phyloP scores from a whole-genome alignment of 2,329 filamentous ascomycete genomes.

The Chrysoporthe deuterocubensis region DNA sequence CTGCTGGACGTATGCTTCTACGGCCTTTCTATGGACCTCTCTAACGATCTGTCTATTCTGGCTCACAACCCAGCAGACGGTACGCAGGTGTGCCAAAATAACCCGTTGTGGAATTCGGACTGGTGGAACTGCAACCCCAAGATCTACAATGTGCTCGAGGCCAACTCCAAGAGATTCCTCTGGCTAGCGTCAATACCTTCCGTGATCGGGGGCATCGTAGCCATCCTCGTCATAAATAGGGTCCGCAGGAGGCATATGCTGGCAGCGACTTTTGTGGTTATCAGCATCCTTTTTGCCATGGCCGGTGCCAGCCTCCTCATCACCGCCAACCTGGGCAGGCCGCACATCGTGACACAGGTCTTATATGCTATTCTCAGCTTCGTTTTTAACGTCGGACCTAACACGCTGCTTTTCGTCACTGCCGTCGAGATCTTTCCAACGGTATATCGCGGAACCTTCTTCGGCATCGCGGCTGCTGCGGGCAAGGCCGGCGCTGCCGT shows the following conservation, averaged over 20 bases:
- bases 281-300: constrained; percentile 29
- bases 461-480: constrained; percentile 37
- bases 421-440: constrained; percentile 40
- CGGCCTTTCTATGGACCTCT: constrained; percentile 36
- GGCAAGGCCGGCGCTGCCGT: constrained; percentile 39
- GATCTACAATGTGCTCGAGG: constrained; percentile 15
- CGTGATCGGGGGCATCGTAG: constrained; percentile 28
- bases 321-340: constrained; percentile 9
- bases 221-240: constrained; percentile 28
- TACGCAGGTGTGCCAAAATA: neutral
- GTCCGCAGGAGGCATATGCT: constrained; percentile 29
- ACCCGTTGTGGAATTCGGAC: constrained; percentile 5
- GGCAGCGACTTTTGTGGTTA: constrained; percentile 21
- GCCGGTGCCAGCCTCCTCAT: constrained; percentile 31
- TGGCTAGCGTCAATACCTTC: constrained; percentile 28
- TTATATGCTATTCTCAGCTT: constrained; percentile 35
- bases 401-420: constrained; percentile 38
- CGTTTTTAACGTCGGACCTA: constrained; percentile 38
- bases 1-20: constrained; percentile 61
- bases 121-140: constrained; percentile 12
- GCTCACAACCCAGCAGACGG: constrained; percentile 1
- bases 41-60: constrained; percentile 13
- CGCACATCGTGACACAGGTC: constrained; percentile 26
- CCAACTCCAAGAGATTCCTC: constrained; percentile 27
- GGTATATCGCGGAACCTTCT: constrained; percentile 37